These are phyloP conservation scores for Ulmus americana DNA, from an alignment of 331 rosid genomes.

Conservation along the genomic window DNA sequence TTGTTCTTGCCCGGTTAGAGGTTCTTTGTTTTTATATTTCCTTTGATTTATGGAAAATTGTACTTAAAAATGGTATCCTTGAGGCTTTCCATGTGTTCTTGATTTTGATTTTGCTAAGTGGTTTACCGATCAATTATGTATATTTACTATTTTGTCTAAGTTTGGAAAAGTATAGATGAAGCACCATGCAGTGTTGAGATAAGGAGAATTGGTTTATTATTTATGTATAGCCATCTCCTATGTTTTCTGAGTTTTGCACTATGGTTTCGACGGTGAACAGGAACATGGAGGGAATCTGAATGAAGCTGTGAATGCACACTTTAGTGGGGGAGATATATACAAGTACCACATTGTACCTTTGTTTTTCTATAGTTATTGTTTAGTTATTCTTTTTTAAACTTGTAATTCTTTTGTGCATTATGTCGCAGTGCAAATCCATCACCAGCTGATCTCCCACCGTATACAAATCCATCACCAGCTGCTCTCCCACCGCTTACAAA, in stretches of 20 bases:
- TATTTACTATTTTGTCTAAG: neutral
- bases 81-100: constrained; percentile 4
- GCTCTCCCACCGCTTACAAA: constrained; percentile 33
- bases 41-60: neutral
- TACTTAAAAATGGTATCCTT: neutral
- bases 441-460: constrained; percentile 27
- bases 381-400: neutral
- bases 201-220: neutral
- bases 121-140: neutral
- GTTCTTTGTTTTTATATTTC: neutral
- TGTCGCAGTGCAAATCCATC: constrained; percentile 37
- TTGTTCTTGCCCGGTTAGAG: neutral
- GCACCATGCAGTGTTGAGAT: neutral
- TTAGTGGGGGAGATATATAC: constrained; percentile 36
- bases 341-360: constrained; percentile 35
- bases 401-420: constrained; percentile 13
- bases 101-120: neutral
- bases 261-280: constrained; percentile 33
- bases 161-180: neutral
- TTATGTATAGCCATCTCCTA: neutral
- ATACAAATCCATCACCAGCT: constrained; percentile 3
- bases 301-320: constrained; percentile 77
- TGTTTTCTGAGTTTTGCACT: constrained; percentile 9
- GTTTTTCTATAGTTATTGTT: constrained; percentile 5
- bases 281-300: constrained; percentile 69